A percentile compares a stretch with the other conserved stretches of the same genome.
Evolutionary conservation across 169 alveolate species (phyloP).

Genomic region (Eimeria necatrix): DNA sequence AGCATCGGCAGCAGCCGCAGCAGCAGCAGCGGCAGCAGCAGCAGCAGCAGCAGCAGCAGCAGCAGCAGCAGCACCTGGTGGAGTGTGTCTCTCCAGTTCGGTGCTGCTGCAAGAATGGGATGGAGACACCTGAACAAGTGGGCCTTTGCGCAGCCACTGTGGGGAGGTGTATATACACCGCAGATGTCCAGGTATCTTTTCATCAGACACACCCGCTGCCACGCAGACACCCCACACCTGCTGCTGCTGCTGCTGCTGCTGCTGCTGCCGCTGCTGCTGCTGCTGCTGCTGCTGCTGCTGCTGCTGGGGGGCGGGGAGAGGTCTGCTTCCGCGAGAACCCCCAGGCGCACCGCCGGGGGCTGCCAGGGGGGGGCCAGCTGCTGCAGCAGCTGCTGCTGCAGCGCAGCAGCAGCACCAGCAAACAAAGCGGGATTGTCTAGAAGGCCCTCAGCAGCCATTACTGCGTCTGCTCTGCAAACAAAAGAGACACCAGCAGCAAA

Average conservation of each 20-base stretch:
- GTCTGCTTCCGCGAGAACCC: background rate
- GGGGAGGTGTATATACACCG: constrained; percentile 1
- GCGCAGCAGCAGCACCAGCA: background rate
- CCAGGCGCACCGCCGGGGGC: background rate
- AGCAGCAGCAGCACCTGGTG: background rate
- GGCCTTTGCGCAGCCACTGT: constrained; percentile 1
- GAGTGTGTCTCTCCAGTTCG: background rate
- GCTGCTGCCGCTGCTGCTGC: background rate
- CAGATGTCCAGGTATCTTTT: constrained; percentile 23
- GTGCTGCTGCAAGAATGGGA: background rate
- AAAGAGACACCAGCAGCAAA: background rate
- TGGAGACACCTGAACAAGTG: constrained; percentile 58
- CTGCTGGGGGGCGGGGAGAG: background rate
- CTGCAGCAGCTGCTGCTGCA: background rate
- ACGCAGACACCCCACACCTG: too few species aligned
- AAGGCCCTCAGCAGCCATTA: constrained; percentile 81
- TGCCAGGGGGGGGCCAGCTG: background rate
- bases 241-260: too few species aligned
- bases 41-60: background rate
- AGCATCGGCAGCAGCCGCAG: too few species aligned
- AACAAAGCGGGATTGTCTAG: constrained; percentile 81
- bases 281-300: constrained; percentile 11
- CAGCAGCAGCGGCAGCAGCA: too few species aligned
- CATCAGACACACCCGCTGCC: background rate
- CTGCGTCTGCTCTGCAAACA: constrained; percentile 81